Evolutionary conservation across 768 basidiomycete species (phyloP).

Genomic region (Scleroderma bovista): DNA sequence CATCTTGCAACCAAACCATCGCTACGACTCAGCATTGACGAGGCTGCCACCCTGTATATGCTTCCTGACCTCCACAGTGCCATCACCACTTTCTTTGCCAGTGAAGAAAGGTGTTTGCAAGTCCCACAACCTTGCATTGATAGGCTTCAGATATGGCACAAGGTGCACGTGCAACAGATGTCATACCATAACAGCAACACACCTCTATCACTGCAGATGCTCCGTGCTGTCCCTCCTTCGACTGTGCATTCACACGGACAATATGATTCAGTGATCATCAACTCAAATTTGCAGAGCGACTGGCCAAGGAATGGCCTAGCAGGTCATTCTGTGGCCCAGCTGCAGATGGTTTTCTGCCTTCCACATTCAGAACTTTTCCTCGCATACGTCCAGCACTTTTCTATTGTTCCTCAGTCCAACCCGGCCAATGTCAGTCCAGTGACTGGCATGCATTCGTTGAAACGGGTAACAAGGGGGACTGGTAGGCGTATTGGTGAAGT

Average conservation of each 20-base stretch:
- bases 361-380: too few species aligned
- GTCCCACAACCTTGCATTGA: neutral
- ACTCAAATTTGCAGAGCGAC: slow-evolving; percentile 20
- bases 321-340: neutral
- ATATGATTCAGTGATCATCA: neutral
- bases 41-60: neutral
- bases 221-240: slow-evolving; percentile 22
- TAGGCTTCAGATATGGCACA: neutral
- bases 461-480: slow-evolving; percentile 8
- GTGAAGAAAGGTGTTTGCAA: neutral
- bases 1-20: slow-evolving; percentile 4
- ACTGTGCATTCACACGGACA: neutral
- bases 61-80: slow-evolving; percentile 1
- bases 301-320: slow-evolving; percentile 21
- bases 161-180: neutral
- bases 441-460: slow-evolving; percentile 18
- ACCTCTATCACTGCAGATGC: neutral
- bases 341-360: too few species aligned
- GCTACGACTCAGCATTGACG: neutral
- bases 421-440: slow-evolving; percentile 11
- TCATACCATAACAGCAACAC: neutral
- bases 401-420: neutral
- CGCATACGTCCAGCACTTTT: too few species aligned
- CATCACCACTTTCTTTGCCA: neutral
- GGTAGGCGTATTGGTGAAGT: slow-evolving; percentile 18